Percentiles rank a stretch among this genome's conserved stretches.
Conservation (phyloP, 2,329 filamentous ascomycete species). For the Sclerotinia minor region DNA sequence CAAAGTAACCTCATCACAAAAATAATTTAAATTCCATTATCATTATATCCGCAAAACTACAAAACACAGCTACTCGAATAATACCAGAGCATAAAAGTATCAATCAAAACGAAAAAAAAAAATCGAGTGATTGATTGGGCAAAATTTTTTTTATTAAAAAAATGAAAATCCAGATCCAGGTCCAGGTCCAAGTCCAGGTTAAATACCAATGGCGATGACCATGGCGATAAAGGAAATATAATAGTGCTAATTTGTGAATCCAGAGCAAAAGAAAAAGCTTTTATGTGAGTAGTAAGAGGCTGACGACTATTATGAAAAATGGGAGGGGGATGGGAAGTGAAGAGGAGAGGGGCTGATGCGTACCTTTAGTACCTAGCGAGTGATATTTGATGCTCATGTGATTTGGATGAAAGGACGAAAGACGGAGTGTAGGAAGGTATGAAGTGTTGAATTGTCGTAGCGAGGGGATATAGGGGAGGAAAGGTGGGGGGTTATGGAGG, state of each 20-base stretch:
- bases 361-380: slow-evolving; percentile 25
- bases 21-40: too few relatives aligned
- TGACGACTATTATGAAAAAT: not conserved
- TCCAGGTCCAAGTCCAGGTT: not conserved
- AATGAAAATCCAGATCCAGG: slow-evolving; percentile 5
- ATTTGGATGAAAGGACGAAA: not conserved
- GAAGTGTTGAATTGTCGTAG: not conserved
- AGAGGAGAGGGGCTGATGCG: slow-evolving; percentile 26
- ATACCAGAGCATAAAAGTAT: too few relatives aligned
- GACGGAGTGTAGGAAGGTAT: not conserved
- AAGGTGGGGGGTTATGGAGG: not conserved
- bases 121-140: too few relatives aligned
- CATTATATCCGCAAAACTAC: not conserved
- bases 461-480: too few relatives aligned
- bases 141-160: too few relatives aligned
- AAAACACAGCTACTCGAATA: not conserved
- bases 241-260: not conserved
- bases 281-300: slow-evolving; percentile 39
- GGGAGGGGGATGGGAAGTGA: not conserved
- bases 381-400: not conserved
- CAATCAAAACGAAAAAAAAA: not conserved
- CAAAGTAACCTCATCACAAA: too few relatives aligned
- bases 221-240: too few relatives aligned
- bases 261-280: slow-evolving; percentile 31
- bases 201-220: not conserved